Conservation (phyloP, 108 stramenopile species). For the Licmophora abbreviata region DNA sequence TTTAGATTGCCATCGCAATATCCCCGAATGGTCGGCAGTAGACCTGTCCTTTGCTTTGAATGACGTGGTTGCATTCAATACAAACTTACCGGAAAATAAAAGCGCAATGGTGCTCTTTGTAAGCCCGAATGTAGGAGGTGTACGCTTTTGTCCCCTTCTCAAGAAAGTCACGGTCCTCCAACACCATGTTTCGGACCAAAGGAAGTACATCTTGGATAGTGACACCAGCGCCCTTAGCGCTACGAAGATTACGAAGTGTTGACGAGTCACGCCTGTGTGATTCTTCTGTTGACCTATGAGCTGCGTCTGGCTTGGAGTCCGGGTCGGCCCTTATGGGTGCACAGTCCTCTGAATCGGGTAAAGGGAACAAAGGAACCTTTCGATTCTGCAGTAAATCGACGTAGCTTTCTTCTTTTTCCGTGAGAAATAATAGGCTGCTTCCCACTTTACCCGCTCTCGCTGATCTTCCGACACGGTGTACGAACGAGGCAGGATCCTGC, state of each 20-base stretch:
- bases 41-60: constrained; percentile 8
- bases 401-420: constrained; percentile 89
- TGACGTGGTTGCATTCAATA: not conserved
- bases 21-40: constrained; percentile 9
- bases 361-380: constrained; percentile 64
- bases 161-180: constrained; percentile 89
- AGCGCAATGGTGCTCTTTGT: constrained; percentile 90
- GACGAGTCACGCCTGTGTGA: not conserved
- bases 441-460: constrained; percentile 91
- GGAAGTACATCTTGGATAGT: constrained; percentile 51
- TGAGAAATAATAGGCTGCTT: constrained; percentile 81
- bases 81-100: constrained; percentile 81
- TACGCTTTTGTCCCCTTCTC: constrained; percentile 96
- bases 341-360: constrained; percentile 50
- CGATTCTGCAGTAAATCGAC: constrained; percentile 81
- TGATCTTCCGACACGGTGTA: constrained; percentile 95
- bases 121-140: constrained; percentile 90
- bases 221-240: constrained; percentile 20
- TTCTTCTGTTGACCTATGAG: constrained; percentile 2
- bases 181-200: constrained; percentile 50
- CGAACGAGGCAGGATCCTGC: constrained; percentile 90
- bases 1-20: constrained; percentile 29
- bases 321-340: constrained; percentile 21
- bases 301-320: constrained; percentile 15
- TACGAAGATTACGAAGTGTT: constrained; percentile 14